Evolutionary conservation across 805 yeast species (phyloP).

Genomic region (Naumovozyma castellii): DNA sequence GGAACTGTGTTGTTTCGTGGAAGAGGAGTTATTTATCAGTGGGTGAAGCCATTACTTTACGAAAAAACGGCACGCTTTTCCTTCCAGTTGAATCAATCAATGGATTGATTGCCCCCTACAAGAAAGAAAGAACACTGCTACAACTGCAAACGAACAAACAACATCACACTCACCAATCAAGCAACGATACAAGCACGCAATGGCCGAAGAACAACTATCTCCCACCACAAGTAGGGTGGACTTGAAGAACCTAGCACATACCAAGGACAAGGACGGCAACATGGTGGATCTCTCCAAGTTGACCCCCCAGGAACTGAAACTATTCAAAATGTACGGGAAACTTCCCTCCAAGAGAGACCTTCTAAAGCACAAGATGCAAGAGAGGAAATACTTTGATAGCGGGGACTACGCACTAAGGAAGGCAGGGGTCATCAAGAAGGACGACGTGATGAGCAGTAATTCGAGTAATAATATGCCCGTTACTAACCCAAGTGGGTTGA

Average conservation of each 20-base stretch:
- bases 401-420: constrained; percentile 87
- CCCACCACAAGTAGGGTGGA: constrained; percentile 23
- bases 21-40: too few relatives aligned
- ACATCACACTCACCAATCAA: too few relatives aligned
- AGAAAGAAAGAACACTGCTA: too few relatives aligned
- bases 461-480: constrained; percentile 27
- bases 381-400: constrained; percentile 84
- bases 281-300: constrained; percentile 45
- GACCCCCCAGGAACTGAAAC: constrained; percentile 69
- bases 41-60: too few relatives aligned
- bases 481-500: constrained; percentile 29
- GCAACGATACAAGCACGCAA: too few relatives aligned
- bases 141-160: too few relatives aligned
- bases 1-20: too few relatives aligned
- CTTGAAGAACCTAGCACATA: constrained; percentile 8
- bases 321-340: constrained; percentile 75
- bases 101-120: too few relatives aligned
- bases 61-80: too few relatives aligned
- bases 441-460: constrained; percentile 15
- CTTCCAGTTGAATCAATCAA: too few relatives aligned
- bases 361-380: constrained; percentile 66
- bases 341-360: constrained; percentile 75
- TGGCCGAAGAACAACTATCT: constrained; percentile 15
- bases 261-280: constrained; percentile 8
- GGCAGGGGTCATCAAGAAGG: constrained; percentile 40